Conservation (phyloP, 202 grass and related monocot species). For the Setaria italica region DNA sequence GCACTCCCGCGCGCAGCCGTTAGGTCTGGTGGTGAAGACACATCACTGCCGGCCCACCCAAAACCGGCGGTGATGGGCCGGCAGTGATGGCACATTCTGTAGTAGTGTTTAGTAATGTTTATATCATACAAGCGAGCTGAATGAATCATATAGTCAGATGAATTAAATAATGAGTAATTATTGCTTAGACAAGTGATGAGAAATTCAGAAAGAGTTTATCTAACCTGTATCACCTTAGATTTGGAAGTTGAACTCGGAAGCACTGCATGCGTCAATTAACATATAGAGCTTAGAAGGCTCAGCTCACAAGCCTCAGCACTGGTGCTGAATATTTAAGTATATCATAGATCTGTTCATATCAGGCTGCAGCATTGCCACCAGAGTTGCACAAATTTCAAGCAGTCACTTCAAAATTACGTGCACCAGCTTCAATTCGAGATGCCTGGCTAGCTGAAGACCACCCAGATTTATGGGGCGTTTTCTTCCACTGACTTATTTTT, state of each 20-base stretch:
- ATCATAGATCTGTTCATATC: not conserved
- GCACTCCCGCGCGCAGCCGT: no score
- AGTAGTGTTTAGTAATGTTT: not conserved
- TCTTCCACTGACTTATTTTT: no score
- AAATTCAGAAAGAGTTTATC: slow-evolving; percentile 19
- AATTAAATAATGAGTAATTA: slow-evolving; percentile 10
- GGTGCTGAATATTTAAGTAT: slow-evolving; percentile 6
- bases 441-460: not conserved
- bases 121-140: not conserved
- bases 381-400: slow-evolving; percentile 3
- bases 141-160: slow-evolving; percentile 10
- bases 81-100: no score
- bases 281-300: slow-evolving; percentile 27
- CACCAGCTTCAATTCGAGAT: slow-evolving; percentile 10
- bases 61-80: no score
- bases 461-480: no score
- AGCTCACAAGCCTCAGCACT: slow-evolving; percentile 1
- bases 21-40: no score
- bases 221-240: slow-evolving; percentile 18
- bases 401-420: slow-evolving; percentile 2
- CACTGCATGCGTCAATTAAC: not conserved
- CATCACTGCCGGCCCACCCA: no score
- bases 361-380: slow-evolving; percentile 1
- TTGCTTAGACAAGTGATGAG: not conserved
- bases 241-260: slow-evolving; percentile 5